These are phyloP conservation scores for Fusarium cyanostomum DNA, from an alignment of 2,329 filamentous ascomycete genomes.

Conservation along the genomic window DNA sequence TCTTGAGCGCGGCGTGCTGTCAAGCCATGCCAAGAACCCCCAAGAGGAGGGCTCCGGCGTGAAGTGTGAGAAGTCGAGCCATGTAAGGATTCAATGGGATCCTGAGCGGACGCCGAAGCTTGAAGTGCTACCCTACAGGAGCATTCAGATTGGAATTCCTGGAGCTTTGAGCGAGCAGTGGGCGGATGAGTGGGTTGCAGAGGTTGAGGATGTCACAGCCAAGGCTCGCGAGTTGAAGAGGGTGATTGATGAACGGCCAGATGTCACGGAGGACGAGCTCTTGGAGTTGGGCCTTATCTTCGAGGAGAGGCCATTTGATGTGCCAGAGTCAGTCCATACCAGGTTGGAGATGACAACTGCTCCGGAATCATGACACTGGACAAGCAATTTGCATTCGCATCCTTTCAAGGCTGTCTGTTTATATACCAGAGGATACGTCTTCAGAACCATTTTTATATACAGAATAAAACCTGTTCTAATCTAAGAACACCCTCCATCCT, in stretches of 20 bases:
- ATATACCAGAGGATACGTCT: not conserved
- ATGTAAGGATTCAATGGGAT: slow-evolving; percentile 71
- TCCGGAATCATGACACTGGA: not conserved
- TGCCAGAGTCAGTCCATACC: slow-evolving; percentile 50
- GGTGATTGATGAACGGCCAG: slow-evolving; percentile 53
- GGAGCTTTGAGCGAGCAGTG: slow-evolving; percentile 55
- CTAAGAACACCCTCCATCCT: no score
- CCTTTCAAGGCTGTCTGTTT: not conserved
- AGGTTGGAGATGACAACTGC: slow-evolving; percentile 47
- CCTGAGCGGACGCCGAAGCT: slow-evolving; percentile 63
- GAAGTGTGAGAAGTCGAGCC: slow-evolving; percentile 42
- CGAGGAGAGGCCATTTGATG: slow-evolving; percentile 53
- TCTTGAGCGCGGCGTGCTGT: slow-evolving; percentile 51
- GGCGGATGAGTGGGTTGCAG: slow-evolving; percentile 61
- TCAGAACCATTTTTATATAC: not conserved
- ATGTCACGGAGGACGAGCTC: slow-evolving; percentile 49
- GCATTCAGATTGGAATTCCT: slow-evolving; percentile 70
- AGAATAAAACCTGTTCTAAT: not conserved
- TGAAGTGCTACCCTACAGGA: slow-evolving; percentile 58
- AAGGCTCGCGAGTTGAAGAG: slow-evolving; percentile 59
- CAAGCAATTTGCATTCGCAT: no score
- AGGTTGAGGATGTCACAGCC: slow-evolving; percentile 68
- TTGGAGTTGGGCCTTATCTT: slow-evolving; percentile 53
- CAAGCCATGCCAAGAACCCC: slow-evolving; percentile 37
- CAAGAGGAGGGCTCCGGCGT: not conserved